phyloP scores from a whole-genome alignment of 768 basidiomycete genomes.

The Tylopilus intermedius region DNA sequence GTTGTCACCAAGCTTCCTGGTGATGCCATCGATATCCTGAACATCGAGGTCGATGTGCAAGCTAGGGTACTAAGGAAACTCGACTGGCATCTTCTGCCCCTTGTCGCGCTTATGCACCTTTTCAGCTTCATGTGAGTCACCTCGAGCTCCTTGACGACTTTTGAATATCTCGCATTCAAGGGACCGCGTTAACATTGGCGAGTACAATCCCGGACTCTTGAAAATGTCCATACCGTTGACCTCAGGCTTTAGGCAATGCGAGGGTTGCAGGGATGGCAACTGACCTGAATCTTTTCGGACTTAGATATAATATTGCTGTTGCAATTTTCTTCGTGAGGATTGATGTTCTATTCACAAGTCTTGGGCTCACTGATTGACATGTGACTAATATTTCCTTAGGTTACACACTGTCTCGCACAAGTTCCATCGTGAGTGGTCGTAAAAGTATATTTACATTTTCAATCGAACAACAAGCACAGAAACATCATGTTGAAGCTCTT shows the following conservation, averaged over 20 bases:
- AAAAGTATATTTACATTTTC: neutral
- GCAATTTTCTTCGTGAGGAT: neutral
- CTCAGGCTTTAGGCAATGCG: neutral
- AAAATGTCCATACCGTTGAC: neutral
- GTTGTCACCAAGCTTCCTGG: no score
- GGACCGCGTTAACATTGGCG: neutral
- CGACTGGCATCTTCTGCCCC: no score
- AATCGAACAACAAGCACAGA: neutral
- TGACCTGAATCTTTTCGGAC: neutral
- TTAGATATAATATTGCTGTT: slow-evolving; percentile 1
- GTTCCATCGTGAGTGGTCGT: neutral
- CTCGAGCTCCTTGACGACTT: no score
- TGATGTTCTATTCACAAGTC: neutral
- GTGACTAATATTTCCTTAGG: neutral
- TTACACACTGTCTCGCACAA: neutral
- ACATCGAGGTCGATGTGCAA: no score
- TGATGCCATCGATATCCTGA: no score
- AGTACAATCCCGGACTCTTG: neutral
- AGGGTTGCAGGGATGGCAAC: neutral
- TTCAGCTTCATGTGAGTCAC: no score
- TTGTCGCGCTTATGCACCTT: no score
- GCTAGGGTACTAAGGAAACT: no score
- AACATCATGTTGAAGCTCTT: neutral
- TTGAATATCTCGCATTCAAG: neutral
- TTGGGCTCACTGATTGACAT: neutral